Evolutionary conservation across 371 early-diverging fungal species (phyloP), one percentile per base, ranked within the genome.

Genomic region (Mucor plumbeus): DNA sequence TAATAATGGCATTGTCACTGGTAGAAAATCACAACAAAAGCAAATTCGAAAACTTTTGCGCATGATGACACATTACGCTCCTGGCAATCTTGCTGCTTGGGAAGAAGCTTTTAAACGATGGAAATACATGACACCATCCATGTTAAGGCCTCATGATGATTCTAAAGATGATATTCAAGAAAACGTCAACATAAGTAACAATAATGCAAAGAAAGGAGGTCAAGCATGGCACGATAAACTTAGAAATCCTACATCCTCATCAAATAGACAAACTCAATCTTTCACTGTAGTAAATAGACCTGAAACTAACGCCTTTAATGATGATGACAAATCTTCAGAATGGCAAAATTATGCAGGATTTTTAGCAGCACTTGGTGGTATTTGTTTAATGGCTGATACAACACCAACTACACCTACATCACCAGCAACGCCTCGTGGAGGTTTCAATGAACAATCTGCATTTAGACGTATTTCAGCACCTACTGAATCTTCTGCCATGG

Each of bases 101-200:
- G 94, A 94, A 69, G 95, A 95, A 70, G 88, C 90, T 0, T 94
- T 90, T 67, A 85, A 87, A 56, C 83, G 92, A 36, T 95, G 96
- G 95, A 88, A 85, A 70, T 80, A 78, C 26, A 79, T 89, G 61
- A 89, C 83, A 9, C 80, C 79, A 10, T 67, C 81, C n/a, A 83
- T 89, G 70, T 77, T 84, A 4, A 73, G 76, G 11, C 73, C 82
- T 1, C 59, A 77, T 3, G 89, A 88, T 33, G 85, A 85, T 35
- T 58, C 62, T 9, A 67, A 71, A 38, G 80, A 79, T 15, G 85
- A 84, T 8, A 19, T 55, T 4, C 41, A 55, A 41, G 84, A 78
- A 19, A 65, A 17, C 19, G 56, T 13, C 31, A 39, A 40, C 8
- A 13, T 35, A 5, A 62, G 26, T 19, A 56, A 31, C 33, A 59